Base-by-base conservation (phyloP, 164 flowering plant species). In the Vitis rupestris region DNA sequence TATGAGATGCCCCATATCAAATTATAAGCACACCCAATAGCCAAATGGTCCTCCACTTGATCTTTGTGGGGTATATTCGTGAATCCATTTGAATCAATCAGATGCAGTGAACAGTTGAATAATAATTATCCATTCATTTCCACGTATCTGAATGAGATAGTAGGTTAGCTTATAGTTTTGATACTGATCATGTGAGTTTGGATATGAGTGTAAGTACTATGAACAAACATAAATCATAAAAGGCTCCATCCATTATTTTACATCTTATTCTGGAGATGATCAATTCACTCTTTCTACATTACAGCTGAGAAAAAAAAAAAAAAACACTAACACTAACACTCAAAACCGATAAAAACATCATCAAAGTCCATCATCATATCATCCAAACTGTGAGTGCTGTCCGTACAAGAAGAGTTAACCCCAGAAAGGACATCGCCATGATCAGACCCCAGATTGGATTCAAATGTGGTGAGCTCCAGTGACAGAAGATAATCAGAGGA, bases 341-440 rank as follows among this genome's bases (percentile, higher is more conserved):
- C 29, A 23, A 29, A 69, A 10, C 29, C 10, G n/a, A 66, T 54
- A 7, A 61, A 7, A 44, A 17, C 63, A 69, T 48, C 61, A 50
- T 58, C 62, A 17, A 72, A 48, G 3, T 15, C 69, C 23, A 61
- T 44, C 50, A 59, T 44, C 44, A 37, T 69, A 72, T 64, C 49
- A 57, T 67, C 74, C 49, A 67, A 63, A 50, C 68, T 66, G 5
- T 50, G 55, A 13, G 67, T 60, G 53, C 70, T 50, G 2, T 65
- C 58, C 17, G 80, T 56, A 30, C 69, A 72, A 2, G 76, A 72
- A 1, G 78, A 74, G 29, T 63, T 71, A 27, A 67, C 64, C 57
- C 59, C 79, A 3, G 75, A 68, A 7, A 71, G 50, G 56, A 70
- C 76, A 70, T 77, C 79, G 55, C 72, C 80, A 14, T 67, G 67